Base-by-base conservation (phyloP, 2,329 filamentous ascomycete genomes). In the Allantophomopsis cytisporea region DNA sequence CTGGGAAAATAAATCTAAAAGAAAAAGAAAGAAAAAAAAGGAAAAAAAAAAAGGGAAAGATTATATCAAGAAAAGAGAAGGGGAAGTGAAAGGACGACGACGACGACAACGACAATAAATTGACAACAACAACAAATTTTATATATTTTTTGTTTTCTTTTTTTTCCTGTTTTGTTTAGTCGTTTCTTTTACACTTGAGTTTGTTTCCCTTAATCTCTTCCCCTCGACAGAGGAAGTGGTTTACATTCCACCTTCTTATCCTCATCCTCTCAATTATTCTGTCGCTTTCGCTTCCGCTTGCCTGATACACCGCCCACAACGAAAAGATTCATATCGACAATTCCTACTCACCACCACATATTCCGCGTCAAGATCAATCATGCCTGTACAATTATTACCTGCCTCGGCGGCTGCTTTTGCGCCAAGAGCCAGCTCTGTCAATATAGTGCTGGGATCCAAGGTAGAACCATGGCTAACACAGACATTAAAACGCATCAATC, bases 331-430 rank as follows among this genome's bases (percentile, higher is more conserved):
- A 33, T 35, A 10, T 41, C 30, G n/a, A n/a, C n/a, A n/a, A n/a
- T n/a, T 35, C 13, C 21, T 30, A 21, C 38, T 36, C 30, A 20
- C 35, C 17, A 28, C 14, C 18, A 36, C 20, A 8, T 37, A 37
- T 18, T 17, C 18, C 6, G 7, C 31, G 16, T 12, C n/a, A 14
- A 14, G 31, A 20, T 7, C 31, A 6, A 17, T 3, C 31, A 96
- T 96, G 91, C 87, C 87, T 60, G 83, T 87, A 56, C 82, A 91
- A 70, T 71, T 98, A 60, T 70, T 98, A 53, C 91, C 91, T 52
- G 89, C 89, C 46, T 96, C 91, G 54, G 91, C 91, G 50, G 87
- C 88, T 46, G 89, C 91, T 55, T 98, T 96, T 68, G 89, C 89
- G 53, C 89, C 89, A 52, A 77, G 91, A 55, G 73, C 76, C 43